Evolutionary conservation across 129 eudicot genomes (phyloP).

Genomic region (Apium graveolens): DNA sequence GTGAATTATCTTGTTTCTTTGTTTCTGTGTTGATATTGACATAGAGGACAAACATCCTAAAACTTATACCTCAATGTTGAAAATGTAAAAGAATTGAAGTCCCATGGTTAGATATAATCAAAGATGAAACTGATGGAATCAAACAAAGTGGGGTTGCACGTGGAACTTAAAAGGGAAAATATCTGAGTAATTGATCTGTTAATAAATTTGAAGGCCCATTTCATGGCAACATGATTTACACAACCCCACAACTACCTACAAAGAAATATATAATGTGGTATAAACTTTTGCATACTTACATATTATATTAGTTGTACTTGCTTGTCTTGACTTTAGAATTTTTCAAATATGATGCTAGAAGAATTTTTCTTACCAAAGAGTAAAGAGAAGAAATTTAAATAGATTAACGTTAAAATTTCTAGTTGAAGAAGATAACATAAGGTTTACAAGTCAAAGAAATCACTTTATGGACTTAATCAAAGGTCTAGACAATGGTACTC

Average conservation of each 20-base stretch:
- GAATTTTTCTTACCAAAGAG: too few species aligned
- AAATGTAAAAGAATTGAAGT: too few species aligned
- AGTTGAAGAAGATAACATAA: too few species aligned
- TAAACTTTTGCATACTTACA: background rate
- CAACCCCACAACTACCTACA: background rate
- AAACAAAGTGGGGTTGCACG: background rate
- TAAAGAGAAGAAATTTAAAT: too few species aligned
- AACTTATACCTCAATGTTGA: background rate
- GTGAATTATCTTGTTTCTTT: background rate
- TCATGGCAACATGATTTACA: background rate
- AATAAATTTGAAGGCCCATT: background rate
- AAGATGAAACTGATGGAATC: background rate
- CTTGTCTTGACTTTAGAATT: background rate
- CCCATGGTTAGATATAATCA: background rate
- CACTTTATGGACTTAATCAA: background rate
- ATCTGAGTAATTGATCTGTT: background rate
- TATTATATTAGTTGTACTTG: background rate
- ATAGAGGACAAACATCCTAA: background rate
- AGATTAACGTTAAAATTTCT: too few species aligned
- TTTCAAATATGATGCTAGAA: too few species aligned
- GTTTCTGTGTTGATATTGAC: background rate
- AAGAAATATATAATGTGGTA: background rate
- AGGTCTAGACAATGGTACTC: background rate
- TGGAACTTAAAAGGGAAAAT: background rate
- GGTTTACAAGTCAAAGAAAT: too few species aligned